phyloP scores from a whole-genome alignment of 768 basidiomycete genomes.

The Trametes elegans region DNA sequence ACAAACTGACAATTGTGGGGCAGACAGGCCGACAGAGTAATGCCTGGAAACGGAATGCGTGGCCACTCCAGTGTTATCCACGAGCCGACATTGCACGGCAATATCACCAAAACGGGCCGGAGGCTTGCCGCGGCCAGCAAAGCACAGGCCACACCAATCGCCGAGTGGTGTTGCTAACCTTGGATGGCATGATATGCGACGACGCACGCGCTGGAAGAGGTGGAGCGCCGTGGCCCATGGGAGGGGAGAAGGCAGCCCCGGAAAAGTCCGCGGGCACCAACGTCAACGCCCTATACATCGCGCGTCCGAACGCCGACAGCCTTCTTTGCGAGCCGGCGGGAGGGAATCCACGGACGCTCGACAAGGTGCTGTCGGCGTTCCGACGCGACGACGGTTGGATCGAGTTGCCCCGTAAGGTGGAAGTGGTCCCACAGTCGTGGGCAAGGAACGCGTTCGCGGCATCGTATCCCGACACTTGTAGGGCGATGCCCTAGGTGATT shows the following conservation, averaged over 20 bases:
- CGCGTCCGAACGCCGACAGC: neutral
- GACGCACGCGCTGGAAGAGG: neutral
- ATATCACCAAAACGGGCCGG: too few relatives aligned
- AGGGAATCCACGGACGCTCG: neutral
- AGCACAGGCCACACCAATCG: too few relatives aligned
- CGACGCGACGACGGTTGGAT: neutral
- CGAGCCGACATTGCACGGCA: too few relatives aligned
- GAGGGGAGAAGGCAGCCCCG: neutral
- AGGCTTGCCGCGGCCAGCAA: too few relatives aligned
- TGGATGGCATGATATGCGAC: too few relatives aligned
- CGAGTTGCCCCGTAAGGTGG: neutral
- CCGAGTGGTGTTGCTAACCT: too few relatives aligned
- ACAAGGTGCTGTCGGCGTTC: constrained; percentile 4
- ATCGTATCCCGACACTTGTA: neutral
- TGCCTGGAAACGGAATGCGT: too few relatives aligned
- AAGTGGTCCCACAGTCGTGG: constrained; percentile 17
- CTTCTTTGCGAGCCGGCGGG: constrained; percentile 3
- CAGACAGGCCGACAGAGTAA: too few relatives aligned
- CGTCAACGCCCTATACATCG: neutral
- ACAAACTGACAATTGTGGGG: too few relatives aligned
- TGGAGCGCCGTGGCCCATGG: neutral
- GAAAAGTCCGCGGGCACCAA: neutral
- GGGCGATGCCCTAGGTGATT: constrained; percentile 4
- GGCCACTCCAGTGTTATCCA: too few relatives aligned
- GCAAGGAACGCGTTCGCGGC: neutral